Evolutionary conservation across 2,329 filamentous ascomycete species (phyloP), one percentile per base, ranked within the genome.

Genomic region (Coleophoma eucalyptorum): DNA sequence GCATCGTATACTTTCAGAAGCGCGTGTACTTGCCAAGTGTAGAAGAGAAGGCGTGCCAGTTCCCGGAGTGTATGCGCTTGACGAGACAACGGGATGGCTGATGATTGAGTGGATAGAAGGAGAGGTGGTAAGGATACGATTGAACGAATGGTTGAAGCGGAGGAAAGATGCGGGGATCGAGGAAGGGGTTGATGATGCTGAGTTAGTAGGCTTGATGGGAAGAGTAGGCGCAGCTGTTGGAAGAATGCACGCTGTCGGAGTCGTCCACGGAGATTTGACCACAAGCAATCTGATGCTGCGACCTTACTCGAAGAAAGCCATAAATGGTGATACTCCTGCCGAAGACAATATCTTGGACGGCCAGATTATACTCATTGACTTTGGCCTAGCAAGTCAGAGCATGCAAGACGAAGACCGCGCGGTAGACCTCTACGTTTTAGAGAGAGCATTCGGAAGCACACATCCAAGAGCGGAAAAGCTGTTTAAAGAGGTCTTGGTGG

Each of bases 261-360:
- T 97, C 50, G 84, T 96, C 52, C 94, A 99, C 72, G 94, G 94
- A 38, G 94, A 99, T 72, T 71, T 99, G 72, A 99, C 94, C 54
- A 99, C 92, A 56, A 97, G 92, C 72, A 99, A 99, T 71, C 79
- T 99, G 73, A 97, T 99, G 86, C 67, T 97, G 58, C 68, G 81
- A 38, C 56, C 59, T 53, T 16, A 52, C 52, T 5, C 33, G 50
- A 52, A 11, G 38, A 58, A 33, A n/a, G 45, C 11, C 48, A 53
- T 51, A 20, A 50, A 56, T 48, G 55, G 53, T 13, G 53, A 50
- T 15, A 54, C 57, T 12, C 58, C 47, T 5, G 57, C 60, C 8
- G 57, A 59, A 26, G 49, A 56, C n/a, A 58, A 56, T 18, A 52
- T 61, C 2, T 62, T 85, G 50, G 76, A 81, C 1, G 92, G 90